These are phyloP conservation scores for Licmophora abbreviata DNA, from an alignment of 108 stramenopile species.

Conservation along the genomic window DNA sequence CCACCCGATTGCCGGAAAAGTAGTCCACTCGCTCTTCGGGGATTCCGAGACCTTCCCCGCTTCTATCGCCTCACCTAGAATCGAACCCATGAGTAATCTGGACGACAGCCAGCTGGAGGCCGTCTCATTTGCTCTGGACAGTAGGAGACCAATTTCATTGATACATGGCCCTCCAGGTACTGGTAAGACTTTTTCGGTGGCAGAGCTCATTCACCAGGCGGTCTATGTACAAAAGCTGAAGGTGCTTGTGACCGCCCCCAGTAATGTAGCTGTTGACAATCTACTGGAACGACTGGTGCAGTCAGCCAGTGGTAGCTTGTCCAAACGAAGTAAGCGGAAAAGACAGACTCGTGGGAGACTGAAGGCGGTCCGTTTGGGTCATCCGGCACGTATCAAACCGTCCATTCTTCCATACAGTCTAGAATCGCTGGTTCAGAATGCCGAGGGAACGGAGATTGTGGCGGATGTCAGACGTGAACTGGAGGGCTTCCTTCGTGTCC, in stretches of 20 bases:
- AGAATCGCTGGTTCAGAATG: constrained; percentile 80
- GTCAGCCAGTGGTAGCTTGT: constrained; percentile 4
- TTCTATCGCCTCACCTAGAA: not conserved
- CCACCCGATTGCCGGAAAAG: constrained; percentile 59
- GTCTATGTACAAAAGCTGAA: constrained; percentile 51
- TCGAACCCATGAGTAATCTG: constrained; percentile 35
- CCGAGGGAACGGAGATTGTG: constrained; percentile 95
- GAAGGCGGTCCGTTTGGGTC: constrained; percentile 85
- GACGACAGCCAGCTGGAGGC: constrained; percentile 74
- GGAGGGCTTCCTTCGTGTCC: constrained; percentile 37
- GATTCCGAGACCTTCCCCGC: not conserved
- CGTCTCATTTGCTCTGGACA: constrained; percentile 56
- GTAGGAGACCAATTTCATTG: constrained; percentile 40
- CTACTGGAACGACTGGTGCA: constrained; percentile 80
- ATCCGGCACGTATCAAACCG: constrained; percentile 87
- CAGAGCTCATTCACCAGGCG: constrained; percentile 85
- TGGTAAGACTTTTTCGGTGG: constrained; percentile 81
- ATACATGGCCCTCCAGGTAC: constrained; percentile 87
- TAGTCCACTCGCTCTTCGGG: constrained; percentile 58
- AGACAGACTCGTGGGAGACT: constrained; percentile 16
- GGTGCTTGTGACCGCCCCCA: constrained; percentile 95
- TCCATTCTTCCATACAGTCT: constrained; percentile 80
- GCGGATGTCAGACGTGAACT: constrained; percentile 84
- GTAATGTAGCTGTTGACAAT: constrained; percentile 98
- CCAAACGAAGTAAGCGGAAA: constrained; percentile 15